phyloP scores from a whole-genome alignment of 805 yeast genomes.

The Cyberlindnera xishuangbannaensis region DNA sequence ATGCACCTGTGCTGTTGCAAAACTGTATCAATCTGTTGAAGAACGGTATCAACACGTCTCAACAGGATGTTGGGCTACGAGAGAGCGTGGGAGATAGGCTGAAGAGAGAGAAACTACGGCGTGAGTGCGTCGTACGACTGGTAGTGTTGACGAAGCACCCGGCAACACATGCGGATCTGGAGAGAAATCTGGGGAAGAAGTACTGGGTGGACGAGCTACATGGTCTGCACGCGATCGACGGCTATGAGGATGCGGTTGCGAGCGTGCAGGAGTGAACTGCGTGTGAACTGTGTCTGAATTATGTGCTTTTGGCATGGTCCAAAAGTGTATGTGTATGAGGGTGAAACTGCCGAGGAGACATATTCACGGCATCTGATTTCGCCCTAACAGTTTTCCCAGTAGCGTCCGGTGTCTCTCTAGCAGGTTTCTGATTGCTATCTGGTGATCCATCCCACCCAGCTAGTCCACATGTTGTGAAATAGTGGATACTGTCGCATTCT shows the following conservation, averaged over 20 bases:
- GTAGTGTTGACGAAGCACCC: slow-evolving; percentile 16
- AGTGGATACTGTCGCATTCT: no score
- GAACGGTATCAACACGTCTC: slow-evolving; percentile 17
- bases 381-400: no score
- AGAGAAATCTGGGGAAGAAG: slow-evolving; percentile 20
- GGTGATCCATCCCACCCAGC: no score
- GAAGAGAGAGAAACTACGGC: slow-evolving; percentile 16
- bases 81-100: slow-evolving; percentile 18
- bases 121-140: slow-evolving; percentile 22
- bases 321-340: no score
- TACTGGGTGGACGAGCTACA: slow-evolving; percentile 15
- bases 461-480: no score
- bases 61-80: slow-evolving; percentile 23
- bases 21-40: slow-evolving; percentile 21
- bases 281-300: not conserved
- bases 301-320: not conserved
- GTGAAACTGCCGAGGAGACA: no score
- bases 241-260: slow-evolving; percentile 1
- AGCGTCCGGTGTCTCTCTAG: no score
- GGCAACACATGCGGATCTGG: slow-evolving; percentile 14
- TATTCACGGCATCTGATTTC: no score
- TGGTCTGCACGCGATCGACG: slow-evolving; percentile 9
- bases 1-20: slow-evolving; percentile 9
- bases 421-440: no score
- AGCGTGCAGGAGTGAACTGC: no score